Conservation (phyloP, 2,329 filamentous ascomycete genomes). For the Cordyceps javanica region DNA sequence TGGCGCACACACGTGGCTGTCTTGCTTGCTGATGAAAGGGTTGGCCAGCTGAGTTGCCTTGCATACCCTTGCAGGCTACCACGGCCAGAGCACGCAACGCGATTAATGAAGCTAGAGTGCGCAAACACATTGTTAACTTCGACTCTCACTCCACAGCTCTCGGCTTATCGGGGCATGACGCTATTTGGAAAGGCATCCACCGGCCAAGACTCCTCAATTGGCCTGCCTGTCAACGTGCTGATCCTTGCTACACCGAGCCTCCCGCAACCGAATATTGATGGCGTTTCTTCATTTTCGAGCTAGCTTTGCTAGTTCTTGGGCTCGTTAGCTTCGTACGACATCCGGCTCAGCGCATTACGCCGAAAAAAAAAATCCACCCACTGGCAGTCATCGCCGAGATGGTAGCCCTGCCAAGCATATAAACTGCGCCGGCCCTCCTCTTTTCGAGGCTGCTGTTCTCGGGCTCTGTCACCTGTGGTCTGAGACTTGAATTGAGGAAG, state of each 20-base stretch:
- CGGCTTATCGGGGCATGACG: not conserved
- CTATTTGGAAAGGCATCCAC: not conserved
- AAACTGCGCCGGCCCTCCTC: not conserved
- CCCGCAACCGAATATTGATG: not conserved
- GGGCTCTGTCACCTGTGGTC: not conserved
- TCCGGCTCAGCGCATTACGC: not conserved
- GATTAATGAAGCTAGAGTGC: too few relatives aligned
- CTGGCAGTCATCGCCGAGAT: not conserved
- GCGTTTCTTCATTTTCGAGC: not conserved
- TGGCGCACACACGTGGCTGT: slow-evolving; percentile 8
- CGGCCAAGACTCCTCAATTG: not conserved
- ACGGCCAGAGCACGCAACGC: not conserved
- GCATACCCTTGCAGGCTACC: not conserved
- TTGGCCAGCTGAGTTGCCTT: not conserved
- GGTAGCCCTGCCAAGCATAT: not conserved
- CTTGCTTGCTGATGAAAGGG: slow-evolving; percentile 4
- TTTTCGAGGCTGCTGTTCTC: not conserved
- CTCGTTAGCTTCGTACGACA: not conserved
- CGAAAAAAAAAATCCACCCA: not conserved
- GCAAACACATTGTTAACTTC: too few relatives aligned
- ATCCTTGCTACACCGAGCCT: slow-evolving; percentile 6
- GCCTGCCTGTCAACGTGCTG: slow-evolving; percentile 6
- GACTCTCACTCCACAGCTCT: not conserved
- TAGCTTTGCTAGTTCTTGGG: not conserved
- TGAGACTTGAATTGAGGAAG: not conserved